Base-by-base conservation (phyloP, 1,139 yeast species). In the Pichia sp. region DNA sequence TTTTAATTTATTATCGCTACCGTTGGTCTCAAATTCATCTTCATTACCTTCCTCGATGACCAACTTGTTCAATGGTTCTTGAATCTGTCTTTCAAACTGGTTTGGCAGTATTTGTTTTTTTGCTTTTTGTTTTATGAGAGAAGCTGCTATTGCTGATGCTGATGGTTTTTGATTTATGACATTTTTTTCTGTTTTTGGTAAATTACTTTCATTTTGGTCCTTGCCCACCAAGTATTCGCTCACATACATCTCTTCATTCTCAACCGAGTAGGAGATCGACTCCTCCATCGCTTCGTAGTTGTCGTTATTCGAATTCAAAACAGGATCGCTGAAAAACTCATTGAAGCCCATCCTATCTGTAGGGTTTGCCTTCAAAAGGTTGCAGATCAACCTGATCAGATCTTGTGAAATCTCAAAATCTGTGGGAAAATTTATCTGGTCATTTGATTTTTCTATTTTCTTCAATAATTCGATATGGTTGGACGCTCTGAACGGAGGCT, bases 401-500 rank as follows among this genome's bases (percentile, higher is more conserved):
- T 82, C 82, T 13, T 77, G 82, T 0, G 86, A 80, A 3, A 82
- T 82, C 64, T 75, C 77, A 13, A 83, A 80, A 51, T 76, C 75
- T 19, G 80, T 70, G 1, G 97, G 96, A 67, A 92, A 90, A 51
- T 78, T 75, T 52, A 93, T 88, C 56, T 74, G 75, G 70, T 92
- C 96, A 59, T 87, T 84, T 1, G 90, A 80, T 63, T 81, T 82
- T 68, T 92, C 96, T 59, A 93, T 93, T 66, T 84, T 87, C 68
- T 87, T 85, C 66, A 89, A 79, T 56, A 93, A 76, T 67, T 93
- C 98, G 59, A 93, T 84, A 67, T 92, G 98, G 67, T 92, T 93
- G 5, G 87, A 83, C 3, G 99, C 99, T 60, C 87, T 83, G 70
- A 92, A 93, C 0, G 99, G 99, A 1, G 99, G 97, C 67, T 81